Percentiles rank a stretch among this genome's conserved stretches.
phyloP scores from a whole-genome alignment of 495 filamentous ascomycete species.

The Penicillium daleae region DNA sequence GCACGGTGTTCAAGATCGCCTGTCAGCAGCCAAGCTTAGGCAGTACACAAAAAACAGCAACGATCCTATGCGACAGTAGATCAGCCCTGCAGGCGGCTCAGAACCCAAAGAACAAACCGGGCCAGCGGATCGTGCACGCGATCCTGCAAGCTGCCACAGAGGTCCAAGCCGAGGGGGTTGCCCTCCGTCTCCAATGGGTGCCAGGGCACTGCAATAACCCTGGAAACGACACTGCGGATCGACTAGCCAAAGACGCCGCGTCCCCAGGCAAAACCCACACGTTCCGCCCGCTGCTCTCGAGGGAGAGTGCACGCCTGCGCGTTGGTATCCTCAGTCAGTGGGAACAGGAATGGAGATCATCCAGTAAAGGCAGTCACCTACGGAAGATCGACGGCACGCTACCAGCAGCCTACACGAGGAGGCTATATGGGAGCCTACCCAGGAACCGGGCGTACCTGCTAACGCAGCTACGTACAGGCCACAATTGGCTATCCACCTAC shows the following conservation, averaged over 20 bases:
- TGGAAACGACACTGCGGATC: constrained; percentile 23
- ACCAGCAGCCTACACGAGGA: constrained; percentile 21
- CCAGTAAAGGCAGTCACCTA: constrained; percentile 18
- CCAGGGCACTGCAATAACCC: constrained; percentile 21
- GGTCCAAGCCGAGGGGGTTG: constrained; percentile 13
- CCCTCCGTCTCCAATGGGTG: constrained; percentile 28
- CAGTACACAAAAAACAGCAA: background rate
- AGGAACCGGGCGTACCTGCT: constrained; percentile 23
- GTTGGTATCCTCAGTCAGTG: constrained; percentile 18
- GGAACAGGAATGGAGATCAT: constrained; percentile 25
- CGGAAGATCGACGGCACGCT: constrained; percentile 21
- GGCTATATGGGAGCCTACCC: constrained; percentile 20
- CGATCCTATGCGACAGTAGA: too few relatives aligned
- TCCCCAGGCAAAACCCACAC: constrained; percentile 21
- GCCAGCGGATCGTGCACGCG: constrained; percentile 26
- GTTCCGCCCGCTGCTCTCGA: constrained; percentile 24
- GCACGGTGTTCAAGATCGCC: constrained; percentile 16
- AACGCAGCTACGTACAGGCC: constrained; percentile 27
- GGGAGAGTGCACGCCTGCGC: constrained; percentile 18
- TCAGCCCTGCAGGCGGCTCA: constrained; percentile 22
- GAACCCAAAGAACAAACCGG: constrained; percentile 24
- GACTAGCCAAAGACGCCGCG: constrained; percentile 17
- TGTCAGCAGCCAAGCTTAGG: background rate
- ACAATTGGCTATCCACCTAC: constrained; percentile 24
- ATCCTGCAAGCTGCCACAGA: constrained; percentile 25